phyloP scores from a whole-genome alignment of 2,329 filamentous ascomycete genomes.

The Cercospora sp. region DNA sequence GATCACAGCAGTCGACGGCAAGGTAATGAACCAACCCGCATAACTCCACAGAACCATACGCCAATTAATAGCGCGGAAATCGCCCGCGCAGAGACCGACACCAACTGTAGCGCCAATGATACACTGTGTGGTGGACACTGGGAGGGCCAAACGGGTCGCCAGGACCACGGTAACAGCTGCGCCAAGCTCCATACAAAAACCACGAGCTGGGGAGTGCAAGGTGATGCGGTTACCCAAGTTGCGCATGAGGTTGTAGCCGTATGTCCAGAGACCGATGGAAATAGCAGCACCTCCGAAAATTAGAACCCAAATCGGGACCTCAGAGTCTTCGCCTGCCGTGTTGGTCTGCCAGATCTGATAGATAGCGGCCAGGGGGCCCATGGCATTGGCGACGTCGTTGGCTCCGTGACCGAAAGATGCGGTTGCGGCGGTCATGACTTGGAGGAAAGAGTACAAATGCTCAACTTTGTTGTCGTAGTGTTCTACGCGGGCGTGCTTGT shows the following conservation, averaged over 20 bases:
- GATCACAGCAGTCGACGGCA: conserved; percentile 57
- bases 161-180: conserved; percentile 62
- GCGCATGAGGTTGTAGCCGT: conserved; percentile 63
- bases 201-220: conserved; percentile 60
- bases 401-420: conserved; percentile 70
- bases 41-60: conserved; percentile 59
- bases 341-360: conserved; percentile 59
- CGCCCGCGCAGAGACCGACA: conserved; percentile 61
- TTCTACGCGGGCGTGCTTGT: conserved; percentile 53
- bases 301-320: conserved; percentile 62
- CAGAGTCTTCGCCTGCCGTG: conserved; percentile 45
- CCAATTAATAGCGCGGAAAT: conserved; percentile 61
- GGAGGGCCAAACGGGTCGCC: conserved; percentile 61
- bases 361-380: conserved; percentile 62
- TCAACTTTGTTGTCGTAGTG: conserved; percentile 64
- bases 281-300: conserved; percentile 55
- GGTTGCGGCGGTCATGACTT: conserved; percentile 67
- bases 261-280: conserved; percentile 59
- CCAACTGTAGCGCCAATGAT: conserved; percentile 62
- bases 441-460: conserved; percentile 65
- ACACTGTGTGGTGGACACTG: conserved; percentile 64
- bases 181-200: conserved; percentile 61
- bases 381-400: conserved; percentile 62
- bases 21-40: conserved; percentile 59
- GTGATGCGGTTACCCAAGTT: conserved; percentile 62